Conservation (phyloP, 1,139 yeast species). For the Sporopachydermia cereana region DNA sequence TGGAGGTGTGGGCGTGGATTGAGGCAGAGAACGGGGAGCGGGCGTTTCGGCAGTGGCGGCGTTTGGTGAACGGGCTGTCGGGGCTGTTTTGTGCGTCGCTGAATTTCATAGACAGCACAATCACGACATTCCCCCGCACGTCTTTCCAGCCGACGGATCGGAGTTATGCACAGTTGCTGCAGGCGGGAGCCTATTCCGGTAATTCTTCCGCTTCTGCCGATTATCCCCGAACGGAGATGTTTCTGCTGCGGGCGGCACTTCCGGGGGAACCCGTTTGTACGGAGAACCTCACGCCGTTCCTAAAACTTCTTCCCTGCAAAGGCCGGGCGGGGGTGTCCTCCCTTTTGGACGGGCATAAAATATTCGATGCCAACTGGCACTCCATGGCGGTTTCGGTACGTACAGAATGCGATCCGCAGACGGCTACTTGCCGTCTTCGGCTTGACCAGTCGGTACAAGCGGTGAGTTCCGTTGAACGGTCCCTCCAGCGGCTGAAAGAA, state of each 20-base stretch:
- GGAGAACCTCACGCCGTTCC: slow-evolving; percentile 88
- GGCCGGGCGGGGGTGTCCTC: slow-evolving; percentile 87
- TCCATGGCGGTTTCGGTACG: slow-evolving; percentile 77
- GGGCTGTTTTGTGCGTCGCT: slow-evolving; percentile 94
- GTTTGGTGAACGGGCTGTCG: slow-evolving; percentile 63
- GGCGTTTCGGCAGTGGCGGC: slow-evolving; percentile 59
- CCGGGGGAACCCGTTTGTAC: slow-evolving; percentile 97
- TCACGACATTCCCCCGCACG: slow-evolving; percentile 60
- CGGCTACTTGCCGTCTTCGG: slow-evolving; percentile 33
- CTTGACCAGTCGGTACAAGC: slow-evolving; percentile 66
- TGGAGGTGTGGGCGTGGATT: slow-evolving; percentile 81
- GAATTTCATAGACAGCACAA: slow-evolving; percentile 72
- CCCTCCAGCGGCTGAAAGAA: slow-evolving; percentile 47
- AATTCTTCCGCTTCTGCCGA: background rate
- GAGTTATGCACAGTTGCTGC: slow-evolving; percentile 16
- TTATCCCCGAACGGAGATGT: slow-evolving; percentile 22
- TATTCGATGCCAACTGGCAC: slow-evolving; percentile 95
- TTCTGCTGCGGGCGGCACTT: slow-evolving; percentile 68
- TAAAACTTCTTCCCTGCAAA: slow-evolving; percentile 82
- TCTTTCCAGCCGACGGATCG: slow-evolving; percentile 28
- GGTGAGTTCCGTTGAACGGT: slow-evolving; percentile 61
- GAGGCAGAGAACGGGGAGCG: slow-evolving; percentile 46
- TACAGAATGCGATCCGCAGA: slow-evolving; percentile 37
- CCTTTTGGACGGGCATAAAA: slow-evolving; percentile 82
- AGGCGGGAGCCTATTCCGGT: slow-evolving; percentile 8